phyloP scores from a whole-genome alignment of 2,329 filamentous ascomycete genomes.

The Colletotrichum chlorophyti region DNA sequence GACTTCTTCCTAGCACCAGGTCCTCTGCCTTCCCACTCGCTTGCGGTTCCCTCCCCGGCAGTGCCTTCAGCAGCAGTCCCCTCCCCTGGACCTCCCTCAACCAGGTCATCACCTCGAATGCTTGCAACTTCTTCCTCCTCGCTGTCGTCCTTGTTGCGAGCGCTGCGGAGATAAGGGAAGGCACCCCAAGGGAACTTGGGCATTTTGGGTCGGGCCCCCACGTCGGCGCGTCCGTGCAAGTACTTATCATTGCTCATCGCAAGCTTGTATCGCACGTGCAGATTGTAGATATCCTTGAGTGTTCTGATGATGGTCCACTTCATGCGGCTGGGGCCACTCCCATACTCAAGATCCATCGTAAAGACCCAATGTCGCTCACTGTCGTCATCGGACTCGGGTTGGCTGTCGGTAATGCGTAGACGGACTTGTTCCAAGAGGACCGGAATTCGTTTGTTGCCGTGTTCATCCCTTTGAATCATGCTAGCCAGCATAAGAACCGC shows the following conservation, averaged over 20 bases:
- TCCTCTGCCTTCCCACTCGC: conserved; percentile 39
- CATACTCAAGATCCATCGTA: conserved; percentile 93
- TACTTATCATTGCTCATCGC: conserved; percentile 85
- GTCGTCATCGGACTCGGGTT: conserved; percentile 68
- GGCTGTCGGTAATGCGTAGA: conserved; percentile 82
- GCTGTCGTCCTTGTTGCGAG: conserved; percentile 81
- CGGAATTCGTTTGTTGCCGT: conserved; percentile 92
- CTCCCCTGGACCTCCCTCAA: conserved; percentile 51
- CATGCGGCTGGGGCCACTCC: conserved; percentile 94
- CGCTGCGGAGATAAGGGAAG: conserved; percentile 86
- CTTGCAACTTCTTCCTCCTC: conserved; percentile 70
- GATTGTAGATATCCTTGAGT: conserved; percentile 86
- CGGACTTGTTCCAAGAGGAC: conserved; percentile 95
- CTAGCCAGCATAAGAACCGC: conserved; percentile 94
- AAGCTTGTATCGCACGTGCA: conserved; percentile 93
- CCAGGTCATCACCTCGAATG: conserved; percentile 45
- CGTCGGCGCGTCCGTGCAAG: conserved; percentile 70
- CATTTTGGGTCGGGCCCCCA: conserved; percentile 76
- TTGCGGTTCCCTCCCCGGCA: conserved; percentile 57
- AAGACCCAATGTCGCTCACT: conserved; percentile 82
- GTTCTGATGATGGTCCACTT: conserved; percentile 92
- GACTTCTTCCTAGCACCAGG: conserved; percentile 50
- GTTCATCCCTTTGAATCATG: conserved; percentile 97
- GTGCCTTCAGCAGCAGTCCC: conserved; percentile 52
- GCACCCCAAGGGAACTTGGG: conserved; percentile 89